These are phyloP conservation scores for Dichotomocladium elegans DNA, from an alignment of 371 early-diverging fungal genomes.

Conservation along the genomic window DNA sequence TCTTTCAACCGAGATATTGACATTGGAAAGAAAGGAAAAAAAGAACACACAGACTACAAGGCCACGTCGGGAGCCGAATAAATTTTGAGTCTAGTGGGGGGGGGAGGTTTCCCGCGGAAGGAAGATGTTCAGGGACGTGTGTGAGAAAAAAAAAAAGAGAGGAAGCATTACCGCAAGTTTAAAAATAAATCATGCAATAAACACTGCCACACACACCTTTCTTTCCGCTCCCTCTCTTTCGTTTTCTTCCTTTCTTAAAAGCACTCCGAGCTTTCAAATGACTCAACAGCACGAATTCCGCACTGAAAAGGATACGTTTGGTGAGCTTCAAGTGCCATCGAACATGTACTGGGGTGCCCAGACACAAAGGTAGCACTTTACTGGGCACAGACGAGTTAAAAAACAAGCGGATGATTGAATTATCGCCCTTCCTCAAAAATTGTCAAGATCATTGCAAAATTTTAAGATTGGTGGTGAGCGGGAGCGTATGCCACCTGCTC, in stretches of 20 bases:
- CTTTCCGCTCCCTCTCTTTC: background rate
- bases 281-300: too few relatives aligned
- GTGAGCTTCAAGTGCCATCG: constrained; percentile 80
- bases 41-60: background rate
- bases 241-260: background rate
- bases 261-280: too few relatives aligned
- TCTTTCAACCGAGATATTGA: constrained; percentile 7
- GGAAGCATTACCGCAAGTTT: background rate
- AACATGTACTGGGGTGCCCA: constrained; percentile 91
- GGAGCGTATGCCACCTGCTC: constrained; percentile 83
- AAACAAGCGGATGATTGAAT: too few relatives aligned
- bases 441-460: constrained; percentile 72
- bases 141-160: background rate
- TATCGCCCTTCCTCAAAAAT: too few relatives aligned
- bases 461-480: constrained; percentile 80
- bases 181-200: background rate
- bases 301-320: constrained; percentile 83
- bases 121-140: background rate
- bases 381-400: background rate
- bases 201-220: background rate
- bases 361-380: constrained; percentile 66
- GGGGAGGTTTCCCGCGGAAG: too few relatives aligned
- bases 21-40: constrained; percentile 6
- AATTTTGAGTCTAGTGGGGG: too few relatives aligned
- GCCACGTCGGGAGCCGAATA: background rate